Base-by-base conservation (phyloP, 2,329 filamentous ascomycete genomes). In the Hypoxylon sp. region DNA sequence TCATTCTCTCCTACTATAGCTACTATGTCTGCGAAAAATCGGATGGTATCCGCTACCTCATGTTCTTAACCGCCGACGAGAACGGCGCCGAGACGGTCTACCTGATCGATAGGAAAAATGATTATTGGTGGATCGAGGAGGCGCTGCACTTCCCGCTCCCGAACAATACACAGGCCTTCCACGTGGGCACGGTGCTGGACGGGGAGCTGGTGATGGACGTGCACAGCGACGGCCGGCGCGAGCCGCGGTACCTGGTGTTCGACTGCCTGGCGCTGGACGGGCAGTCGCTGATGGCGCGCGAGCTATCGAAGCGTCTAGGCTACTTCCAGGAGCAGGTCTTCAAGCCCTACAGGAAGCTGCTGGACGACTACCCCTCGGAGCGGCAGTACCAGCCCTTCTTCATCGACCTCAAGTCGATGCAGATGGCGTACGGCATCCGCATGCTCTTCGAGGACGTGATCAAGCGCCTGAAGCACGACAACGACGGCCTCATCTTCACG, bases 1-100 rank as follows among this genome's bases (percentile, higher is more conserved):
- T 67, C 39, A 59, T 62, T 7, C 55, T 62, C 65, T 52, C 46
- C 30, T 61, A 13, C 15, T 43, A 53, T 65, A 91, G 88, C 79
- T 99, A 98, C 81, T 99, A 94, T 76, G 91, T 99, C 68, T 97
- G 94, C 82, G 95, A 99, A 79, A 99, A 99, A 81, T 97, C 94
- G 0, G 95, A 99, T 75, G 95, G 95, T 56, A 92, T 98, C 67
- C 89, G 95, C 67, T 97, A 96, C 77, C 86, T 99, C n/a, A 87
- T 99, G 68, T 98, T 96, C 82, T 88, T 95, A 68, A 93, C 92
- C 52, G 77, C 82, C 6, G 89, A 90, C 74, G 84, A 88, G 43
- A 76, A 81, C 5, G 81, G 81, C 56, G 69, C 75, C 50, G 93
- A 96, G 75, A 85, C 89, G 22, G 91, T 95, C 74, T 97, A 97